Evolutionary conservation across 2,329 filamentous ascomycete genomes (phyloP), one percentile per base, ranked within the genome.

Genomic region (Neodidymelliopsis sp.): DNA sequence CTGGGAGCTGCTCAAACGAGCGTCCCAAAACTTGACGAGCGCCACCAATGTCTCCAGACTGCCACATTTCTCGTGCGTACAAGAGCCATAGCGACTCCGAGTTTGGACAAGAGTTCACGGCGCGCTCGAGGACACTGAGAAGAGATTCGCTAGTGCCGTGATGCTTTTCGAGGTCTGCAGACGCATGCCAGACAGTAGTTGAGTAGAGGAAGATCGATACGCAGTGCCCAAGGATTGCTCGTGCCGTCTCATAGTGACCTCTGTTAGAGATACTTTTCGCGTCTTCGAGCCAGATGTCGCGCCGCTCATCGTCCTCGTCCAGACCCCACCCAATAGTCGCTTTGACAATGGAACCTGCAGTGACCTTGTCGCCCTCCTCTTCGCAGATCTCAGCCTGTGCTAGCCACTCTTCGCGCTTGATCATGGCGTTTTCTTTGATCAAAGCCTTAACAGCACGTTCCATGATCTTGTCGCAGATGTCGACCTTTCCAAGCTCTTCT

Each of bases 351-450:
- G 90, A 88, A 54, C 87, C 87, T 67, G 92, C 96, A 0, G 94
- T 97, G 30, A 92, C 78, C 9, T 89, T 79, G 12, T 92, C 91
- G 6, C 91, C 92, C 70, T 97, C 94, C 48, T 90, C 88, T 73
- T 99, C 94, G 67, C 93, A 97, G 56, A 89, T 89, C 72, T 99
- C 94, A 0, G 94, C 95, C 72, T 97, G 91, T 4, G 84, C 81
- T 42, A 99, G 95, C 94, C 94, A 99, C 61, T 97, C 92, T 70
- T 99, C 94, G 29, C 95, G 87, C 74, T 96, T 96, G 28, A 94
- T 84, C 95, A 99, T 99, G 9, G 94, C 93, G 20, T 90, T 92
- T 66, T 96, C 91, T 65, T 91, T 91, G 27, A 87, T 91, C 23
- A 99, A 80, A 15, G 91, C 86, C 66, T 95, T 90, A 23, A 97